A percentile compares a stretch with the other conserved stretches of the same genome.
Evolutionary conservation across 1,139 yeast species (phyloP).

Genomic region (Pichiaceae sp.): DNA sequence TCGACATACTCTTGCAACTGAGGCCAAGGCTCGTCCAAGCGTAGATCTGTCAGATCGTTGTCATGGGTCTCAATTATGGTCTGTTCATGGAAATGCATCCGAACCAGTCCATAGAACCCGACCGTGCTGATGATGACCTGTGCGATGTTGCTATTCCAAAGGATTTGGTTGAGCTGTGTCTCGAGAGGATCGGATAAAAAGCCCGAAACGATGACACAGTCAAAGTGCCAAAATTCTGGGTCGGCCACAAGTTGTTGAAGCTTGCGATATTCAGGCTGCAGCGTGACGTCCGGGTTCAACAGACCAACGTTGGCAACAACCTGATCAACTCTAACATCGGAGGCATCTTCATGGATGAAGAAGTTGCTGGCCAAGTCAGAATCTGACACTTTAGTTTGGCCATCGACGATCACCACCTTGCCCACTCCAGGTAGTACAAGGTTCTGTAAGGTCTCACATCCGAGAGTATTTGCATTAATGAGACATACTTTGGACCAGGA

Average conservation of each 20-base stretch:
- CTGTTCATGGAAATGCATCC: conserved; percentile 42
- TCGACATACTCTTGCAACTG: conserved; percentile 50
- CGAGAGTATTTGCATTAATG: conserved; percentile 50
- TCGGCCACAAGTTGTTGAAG: conserved; percentile 18
- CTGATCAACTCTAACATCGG: conserved; percentile 31
- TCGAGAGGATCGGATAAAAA: conserved; percentile 7
- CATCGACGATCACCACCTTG: conserved; percentile 51
- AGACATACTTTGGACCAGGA: conserved; percentile 54
- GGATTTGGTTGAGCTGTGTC: conserved; percentile 24
- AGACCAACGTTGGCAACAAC: conserved; percentile 38
- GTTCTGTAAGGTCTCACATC: conserved; percentile 70
- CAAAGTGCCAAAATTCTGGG: conserved; percentile 8
- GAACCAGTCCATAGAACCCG: conserved; percentile 65
- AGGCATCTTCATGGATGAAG: conserved; percentile 46
- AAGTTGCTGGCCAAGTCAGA: conserved; percentile 52
- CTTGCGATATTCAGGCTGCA: conserved; percentile 25
- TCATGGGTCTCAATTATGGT: conserved; percentile 74
- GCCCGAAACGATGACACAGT: conserved; percentile 44
- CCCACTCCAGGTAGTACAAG: conserved; percentile 79
- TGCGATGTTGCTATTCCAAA: conserved; percentile 36
- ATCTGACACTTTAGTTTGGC: conserved; percentile 27
- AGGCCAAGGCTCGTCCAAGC: conserved; percentile 71
- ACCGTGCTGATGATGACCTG: conserved; percentile 41
- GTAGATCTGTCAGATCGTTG: conserved; percentile 48
- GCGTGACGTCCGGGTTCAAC: conserved; percentile 53